Base-by-base conservation (phyloP, 352 stramenopile species). In the Blastocystis sp. region DNA sequence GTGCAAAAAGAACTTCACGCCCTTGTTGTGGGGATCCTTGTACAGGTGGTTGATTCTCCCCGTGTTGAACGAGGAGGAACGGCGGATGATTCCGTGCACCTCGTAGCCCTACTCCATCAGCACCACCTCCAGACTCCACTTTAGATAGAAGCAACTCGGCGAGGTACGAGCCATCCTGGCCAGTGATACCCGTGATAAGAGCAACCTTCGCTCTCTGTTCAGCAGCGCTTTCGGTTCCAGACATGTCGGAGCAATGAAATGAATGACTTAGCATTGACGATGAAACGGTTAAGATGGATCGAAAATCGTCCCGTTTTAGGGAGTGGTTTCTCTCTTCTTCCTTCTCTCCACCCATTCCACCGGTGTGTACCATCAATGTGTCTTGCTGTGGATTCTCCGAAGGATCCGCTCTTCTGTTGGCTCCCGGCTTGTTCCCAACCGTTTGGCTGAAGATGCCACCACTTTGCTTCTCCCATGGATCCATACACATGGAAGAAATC, bases 161-260 rank as follows among this genome's bases (percentile, higher is more conserved):
- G 62, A 99, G 92, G 91, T 99, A 99, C 28, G 95, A 98, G 28
- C 96, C 96, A 92, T 99, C 96, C 90, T 99, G 96, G 23, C 96
- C 96, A 23, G 96, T 99, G 90, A 99, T 98, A 74, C 96, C 96
- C 10, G 96, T 99, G 90, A 98, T 97, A 21, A 98, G 91, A 48
- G 95, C 95, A 41, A 95, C 92, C 76, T 86, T 88, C n/a, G 28
- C 28, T 34, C 23, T 74, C 60, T 69, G 62, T 61, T 17, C 43
- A 76, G 66, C 23, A 76, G 66, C n/a, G 23, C 17, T 41, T 23
- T 62, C 43, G 40, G 66, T 28, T 43, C 14, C 28, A 34, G 28
- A 34, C 28, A 34, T 34, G 28, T 34, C 28, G 28, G 28, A 34
- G 28, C 28, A 61, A 21, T 61, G 52, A 19, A 61, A 19, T 21